Evolutionary conservation across 805 yeast genomes (phyloP), one percentile per base, ranked within the genome.

Genomic region (Torulaspora franciscae): DNA sequence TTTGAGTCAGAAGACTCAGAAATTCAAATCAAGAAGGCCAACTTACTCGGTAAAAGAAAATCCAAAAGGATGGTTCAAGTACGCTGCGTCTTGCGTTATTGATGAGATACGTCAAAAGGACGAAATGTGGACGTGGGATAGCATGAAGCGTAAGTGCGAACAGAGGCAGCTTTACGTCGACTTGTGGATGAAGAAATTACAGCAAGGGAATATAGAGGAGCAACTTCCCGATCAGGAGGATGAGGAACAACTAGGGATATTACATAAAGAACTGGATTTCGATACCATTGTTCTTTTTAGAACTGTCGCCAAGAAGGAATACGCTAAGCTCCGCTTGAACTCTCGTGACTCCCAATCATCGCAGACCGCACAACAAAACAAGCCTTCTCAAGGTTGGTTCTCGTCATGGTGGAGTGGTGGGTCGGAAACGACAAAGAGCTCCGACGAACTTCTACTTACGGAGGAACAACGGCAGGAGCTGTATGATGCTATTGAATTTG

Each of bases 401-500:
- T 76, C 83, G 0, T 73, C 81, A 7, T 79, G 89, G 80, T 81
- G 90, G 85, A 71, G 77, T 47, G 69, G 70, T 28, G 69, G 68
- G 26, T 51, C 50, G 13, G 37, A 58, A 1, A 48, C 58, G 2
- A 57, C 60, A 3, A 57, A 56, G 2, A 47, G 54, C 1, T 66
- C 67, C 6, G 69, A 71, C 3, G 61, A 68, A 7, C 61, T 81
- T 23, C 69, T 71, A 6, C 76, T 93, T 62, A 79, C 93, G 0
- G 95, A 87, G 10, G 95, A 89, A 53, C 96, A 93, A 58, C 75
- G 86, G 50, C 75, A 87, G 58, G 99, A 95, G 47, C 71, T 93
- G 15, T 90, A 88, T 58, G 95, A 87, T 48, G 95, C 97, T 0
- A 90, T 93, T 51, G 99, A 90, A 50, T 90, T 82, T 54, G 86